These are phyloP conservation scores for Artemisia annua DNA, from an alignment of 129 eudicot species.

Conservation along the genomic window DNA sequence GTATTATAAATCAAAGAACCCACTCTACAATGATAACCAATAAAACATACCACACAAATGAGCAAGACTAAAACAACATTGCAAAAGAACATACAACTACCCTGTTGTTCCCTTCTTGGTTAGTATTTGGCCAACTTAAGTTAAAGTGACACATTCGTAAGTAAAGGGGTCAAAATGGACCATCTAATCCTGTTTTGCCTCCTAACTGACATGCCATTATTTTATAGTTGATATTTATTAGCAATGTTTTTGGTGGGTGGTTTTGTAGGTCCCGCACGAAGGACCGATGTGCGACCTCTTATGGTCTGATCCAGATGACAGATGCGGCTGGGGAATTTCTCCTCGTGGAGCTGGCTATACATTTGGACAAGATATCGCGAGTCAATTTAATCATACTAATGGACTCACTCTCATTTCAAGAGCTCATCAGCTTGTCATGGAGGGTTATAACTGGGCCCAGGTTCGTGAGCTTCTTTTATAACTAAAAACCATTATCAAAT, in stretches of 20 bases:
- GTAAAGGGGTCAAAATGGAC: neutral
- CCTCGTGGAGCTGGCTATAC: conserved; percentile 99
- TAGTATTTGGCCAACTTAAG: no score
- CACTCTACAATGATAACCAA: no score
- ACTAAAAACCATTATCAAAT: neutral
- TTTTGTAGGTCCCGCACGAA: conserved; percentile 82
- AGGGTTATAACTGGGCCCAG: conserved; percentile 95
- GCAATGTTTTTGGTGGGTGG: neutral
- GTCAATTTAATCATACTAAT: conserved; percentile 84
- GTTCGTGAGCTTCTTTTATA: conserved; percentile 38
- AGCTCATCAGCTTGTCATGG: conserved; percentile 98
- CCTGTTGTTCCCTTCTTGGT: no score
- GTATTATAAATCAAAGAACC: no score
- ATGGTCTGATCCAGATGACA: conserved; percentile 95
- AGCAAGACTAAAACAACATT: no score
- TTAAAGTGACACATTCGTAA: neutral
- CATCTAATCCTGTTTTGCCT: neutral
- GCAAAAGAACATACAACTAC: no score
- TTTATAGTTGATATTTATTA: neutral
- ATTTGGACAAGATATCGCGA: conserved; percentile 87
- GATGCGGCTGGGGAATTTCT: conserved; percentile 96
- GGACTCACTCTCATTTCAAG: conserved; percentile 87
- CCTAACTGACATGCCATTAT: neutral
- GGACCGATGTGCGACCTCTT: conserved; percentile 97
- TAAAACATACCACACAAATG: no score